A percentile compares a stretch with the other conserved stretches of the same genome.
phyloP scores from a whole-genome alignment of 495 filamentous ascomycete species.

The Neurospora sp. region DNA sequence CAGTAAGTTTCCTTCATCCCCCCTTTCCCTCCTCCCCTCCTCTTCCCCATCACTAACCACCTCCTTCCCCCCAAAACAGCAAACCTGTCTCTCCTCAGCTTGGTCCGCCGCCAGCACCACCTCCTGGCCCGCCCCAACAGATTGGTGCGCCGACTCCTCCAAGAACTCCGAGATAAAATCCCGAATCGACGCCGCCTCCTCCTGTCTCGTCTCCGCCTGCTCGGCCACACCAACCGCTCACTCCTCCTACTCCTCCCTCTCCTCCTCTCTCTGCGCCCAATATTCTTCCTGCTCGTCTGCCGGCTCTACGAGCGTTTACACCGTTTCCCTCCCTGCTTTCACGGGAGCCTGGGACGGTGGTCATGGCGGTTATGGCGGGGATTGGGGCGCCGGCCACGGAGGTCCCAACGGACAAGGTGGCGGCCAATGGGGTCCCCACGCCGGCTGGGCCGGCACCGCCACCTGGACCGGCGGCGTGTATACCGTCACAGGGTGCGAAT shows the following conservation, averaged over 20 bases:
- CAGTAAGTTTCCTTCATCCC: constrained; percentile 20
- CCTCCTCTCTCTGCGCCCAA: constrained; percentile 28
- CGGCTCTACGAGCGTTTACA: constrained; percentile 31
- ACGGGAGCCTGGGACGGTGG: constrained; percentile 28
- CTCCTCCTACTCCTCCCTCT: constrained; percentile 29
- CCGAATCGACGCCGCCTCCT: constrained; percentile 12
- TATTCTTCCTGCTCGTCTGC: constrained; percentile 28
- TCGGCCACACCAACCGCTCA: constrained; percentile 28
- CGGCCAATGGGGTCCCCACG: background rate
- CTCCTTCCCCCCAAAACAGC: constrained; percentile 9
- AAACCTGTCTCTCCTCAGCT: constrained; percentile 33
- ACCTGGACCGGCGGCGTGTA: constrained; percentile 36
- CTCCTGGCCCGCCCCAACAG: constrained; percentile 33
- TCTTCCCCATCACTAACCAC: background rate
- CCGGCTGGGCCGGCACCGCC: constrained; percentile 5
- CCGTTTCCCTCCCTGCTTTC: constrained; percentile 28
- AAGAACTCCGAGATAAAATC: background rate
- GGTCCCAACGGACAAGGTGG: background rate
- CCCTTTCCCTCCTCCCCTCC: background rate
- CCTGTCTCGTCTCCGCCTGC: constrained; percentile 30
- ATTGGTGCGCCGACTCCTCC: constrained; percentile 27
- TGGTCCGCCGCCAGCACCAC: constrained; percentile 20
- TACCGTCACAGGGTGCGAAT: constrained; percentile 38
- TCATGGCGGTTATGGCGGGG: constrained; percentile 7
- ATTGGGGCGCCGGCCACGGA: too few relatives aligned